Evolutionary conservation across 78 protist species (phyloP), one percentile per base, ranked within the genome.

Genomic region (Ministeria vibrans): DNA sequence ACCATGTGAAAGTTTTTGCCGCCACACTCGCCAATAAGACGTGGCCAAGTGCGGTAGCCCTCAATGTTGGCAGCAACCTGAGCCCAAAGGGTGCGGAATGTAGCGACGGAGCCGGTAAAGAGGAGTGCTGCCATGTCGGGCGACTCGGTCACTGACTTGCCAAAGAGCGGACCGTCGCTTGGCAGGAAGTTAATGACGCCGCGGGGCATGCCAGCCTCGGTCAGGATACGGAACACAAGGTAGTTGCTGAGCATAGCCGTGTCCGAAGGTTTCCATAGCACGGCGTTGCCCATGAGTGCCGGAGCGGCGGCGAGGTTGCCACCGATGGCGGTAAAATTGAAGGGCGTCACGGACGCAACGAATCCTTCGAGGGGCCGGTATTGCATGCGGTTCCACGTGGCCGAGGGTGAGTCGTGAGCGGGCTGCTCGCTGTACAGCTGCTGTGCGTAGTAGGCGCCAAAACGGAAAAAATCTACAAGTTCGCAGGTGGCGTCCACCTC

Each of bases 251-350:
- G 81, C 28, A 88, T 51, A 0, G 97, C 92, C 25, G 92, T 88
- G 15, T 83, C 80, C 15, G 93, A 68, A 38, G 97, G 97, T 69
- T 96, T 96, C 98, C 96, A 93, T 25, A 96, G 78, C 30, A 82
- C 91, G 34, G 83, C 89, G 71, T 93, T 95, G 68, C 98, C 98
- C 93, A 95, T 90, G 42, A 93, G 41, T n/a, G 97, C 98, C 42
- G 98, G 97, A 0, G 98, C 49, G 9, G 93, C 59, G 74, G 86
- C 78, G 27, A 96, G 81, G 77, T 96, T 95, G 42, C 71, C 85
- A 43, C 97, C 98, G 68, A 96, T 96, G 41, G 98, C 96, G 0
- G 93, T 89, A 80, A 96, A 96, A 90, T 96, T 96, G 87, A 94
- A 96, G 53, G 98, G 98, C 22, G 96, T 73, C 51, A 96, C 79